phyloP scores from a whole-genome alignment of 352 stramenopile species.

The Phytopythium montanum region DNA sequence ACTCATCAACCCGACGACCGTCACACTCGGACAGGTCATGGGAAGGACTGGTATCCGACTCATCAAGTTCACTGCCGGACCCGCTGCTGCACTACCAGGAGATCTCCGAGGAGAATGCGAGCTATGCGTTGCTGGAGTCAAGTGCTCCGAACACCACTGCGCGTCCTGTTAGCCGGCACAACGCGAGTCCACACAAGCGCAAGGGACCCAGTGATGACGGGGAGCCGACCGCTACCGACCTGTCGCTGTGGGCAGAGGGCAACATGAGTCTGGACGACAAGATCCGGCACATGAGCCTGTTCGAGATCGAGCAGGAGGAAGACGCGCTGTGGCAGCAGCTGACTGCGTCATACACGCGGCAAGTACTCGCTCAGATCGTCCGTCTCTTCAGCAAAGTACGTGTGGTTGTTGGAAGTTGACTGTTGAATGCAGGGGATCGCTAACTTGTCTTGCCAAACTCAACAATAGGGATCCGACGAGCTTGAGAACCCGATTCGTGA shows the following conservation, averaged over 20 bases:
- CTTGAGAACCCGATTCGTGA: slow-evolving; percentile 43
- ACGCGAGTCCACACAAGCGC: slow-evolving; percentile 38
- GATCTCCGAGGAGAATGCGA: slow-evolving; percentile 75
- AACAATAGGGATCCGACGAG: slow-evolving; percentile 18
- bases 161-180: slow-evolving; percentile 18
- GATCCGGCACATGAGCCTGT: slow-evolving; percentile 49
- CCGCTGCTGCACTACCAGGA: slow-evolving; percentile 57
- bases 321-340: slow-evolving; percentile 53
- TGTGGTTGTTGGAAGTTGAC: slow-evolving; percentile 4
- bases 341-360: slow-evolving; percentile 55
- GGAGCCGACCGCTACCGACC: slow-evolving; percentile 24
- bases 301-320: slow-evolving; percentile 70
- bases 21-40: background rate
- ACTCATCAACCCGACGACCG: background rate
- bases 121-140: slow-evolving; percentile 64
- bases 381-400: slow-evolving; percentile 46
- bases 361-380: slow-evolving; percentile 65
- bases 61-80: background rate
- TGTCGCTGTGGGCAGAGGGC: slow-evolving; percentile 68
- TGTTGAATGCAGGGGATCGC: background rate
- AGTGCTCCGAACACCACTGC: slow-evolving; percentile 28
- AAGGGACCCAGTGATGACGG: slow-evolving; percentile 27
- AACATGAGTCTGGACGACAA: slow-evolving; percentile 57
- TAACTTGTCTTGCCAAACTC: slow-evolving; percentile 4
- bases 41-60: background rate